Evolutionary conservation across 768 basidiomycete genomes (phyloP), one percentile per base, ranked within the genome.

Genomic region (Tulasnella sp.): DNA sequence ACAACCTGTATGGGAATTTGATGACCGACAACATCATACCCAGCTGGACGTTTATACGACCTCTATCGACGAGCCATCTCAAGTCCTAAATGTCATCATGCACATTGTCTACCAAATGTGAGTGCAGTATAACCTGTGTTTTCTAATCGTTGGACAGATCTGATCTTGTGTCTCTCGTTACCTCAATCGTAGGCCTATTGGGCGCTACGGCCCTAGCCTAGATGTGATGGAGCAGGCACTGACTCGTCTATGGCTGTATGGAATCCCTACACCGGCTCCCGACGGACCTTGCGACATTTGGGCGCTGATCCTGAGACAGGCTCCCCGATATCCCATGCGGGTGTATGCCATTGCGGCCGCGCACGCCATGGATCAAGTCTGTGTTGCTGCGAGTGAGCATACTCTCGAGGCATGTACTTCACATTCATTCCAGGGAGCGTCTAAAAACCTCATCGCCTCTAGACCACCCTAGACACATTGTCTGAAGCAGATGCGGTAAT

Each of bases 381-480:
- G 88, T 0, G 80, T 87, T n/a, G 74, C 84, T 1, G 78, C 84
- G n/a, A 89, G 87, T 2, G 77, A 84, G 9, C 82, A 87, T 68
- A 75, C 90, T 43, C 78, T 91, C 53, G 81, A 83, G 1, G 85
- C 82, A 38, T 5, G 34, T 38, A 38, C 7, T n/a, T n/a, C n/a
- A n/a, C n/a, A n/a, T n/a, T n/a, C n/a, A n/a, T n/a, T n/a, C n/a
- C n/a, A n/a, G n/a, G n/a, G n/a, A n/a, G n/a, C n/a, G n/a, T n/a
- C n/a, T n/a, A n/a, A 38, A 15, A 38, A 38, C 34, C 5, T 38
- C 34, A 15, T 5, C 34, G 34, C 15, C 15, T 38, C 5, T 38
- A 38, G 34, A 15, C 83, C 1, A 84, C 82, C 3, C 78, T 91
- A 3, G 73, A 82, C 4, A 72, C 78, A 0, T 70, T 91, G 49